These are phyloP conservation scores for Dictyophora rubrovolvata DNA, from an alignment of 768 basidiomycete genomes.

Conservation along the genomic window DNA sequence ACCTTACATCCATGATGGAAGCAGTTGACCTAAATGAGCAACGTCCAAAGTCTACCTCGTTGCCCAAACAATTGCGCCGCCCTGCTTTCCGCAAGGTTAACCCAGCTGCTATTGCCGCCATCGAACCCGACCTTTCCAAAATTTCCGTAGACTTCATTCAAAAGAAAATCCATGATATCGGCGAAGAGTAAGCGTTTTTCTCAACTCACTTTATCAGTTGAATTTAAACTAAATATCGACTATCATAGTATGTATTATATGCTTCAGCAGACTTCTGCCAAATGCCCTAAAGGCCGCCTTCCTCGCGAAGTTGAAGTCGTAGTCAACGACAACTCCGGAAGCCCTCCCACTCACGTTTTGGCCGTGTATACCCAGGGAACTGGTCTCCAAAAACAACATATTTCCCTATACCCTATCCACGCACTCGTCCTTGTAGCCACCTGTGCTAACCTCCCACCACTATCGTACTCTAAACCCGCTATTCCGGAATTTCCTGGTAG, in stretches of 20 bases:
- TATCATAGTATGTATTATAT: neutral
- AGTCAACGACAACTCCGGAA: constrained; percentile 21
- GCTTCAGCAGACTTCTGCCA: neutral
- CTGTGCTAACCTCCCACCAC: constrained; percentile 52
- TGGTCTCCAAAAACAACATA: constrained; percentile 14
- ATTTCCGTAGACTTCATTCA: constrained; percentile 55
- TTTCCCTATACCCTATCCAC: constrained; percentile 55
- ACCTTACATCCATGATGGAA: neutral
- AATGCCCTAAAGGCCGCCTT: constrained; percentile 20
- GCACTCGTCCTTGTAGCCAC: constrained; percentile 58
- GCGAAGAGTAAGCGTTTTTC: neutral
- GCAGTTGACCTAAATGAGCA: neutral
- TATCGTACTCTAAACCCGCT: constrained; percentile 27
- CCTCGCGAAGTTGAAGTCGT: constrained; percentile 35
- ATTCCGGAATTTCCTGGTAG: constrained; percentile 15
- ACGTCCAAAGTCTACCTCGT: constrained; percentile 12
- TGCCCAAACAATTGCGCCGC: constrained; percentile 58
- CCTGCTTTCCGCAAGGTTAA: constrained; percentile 51
- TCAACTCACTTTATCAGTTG: neutral
- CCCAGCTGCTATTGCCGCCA: constrained; percentile 41
- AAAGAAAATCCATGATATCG: neutral
- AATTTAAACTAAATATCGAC: neutral
- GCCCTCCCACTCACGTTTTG: constrained; percentile 28
- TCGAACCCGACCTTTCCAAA: constrained; percentile 39
- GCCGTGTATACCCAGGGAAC: constrained; percentile 15